A percentile compares a stretch with the other conserved stretches of the same genome.
These are phyloP conservation scores for Suillus decipiens DNA, from an alignment of 768 basidiomycete species.

Conservation along the genomic window DNA sequence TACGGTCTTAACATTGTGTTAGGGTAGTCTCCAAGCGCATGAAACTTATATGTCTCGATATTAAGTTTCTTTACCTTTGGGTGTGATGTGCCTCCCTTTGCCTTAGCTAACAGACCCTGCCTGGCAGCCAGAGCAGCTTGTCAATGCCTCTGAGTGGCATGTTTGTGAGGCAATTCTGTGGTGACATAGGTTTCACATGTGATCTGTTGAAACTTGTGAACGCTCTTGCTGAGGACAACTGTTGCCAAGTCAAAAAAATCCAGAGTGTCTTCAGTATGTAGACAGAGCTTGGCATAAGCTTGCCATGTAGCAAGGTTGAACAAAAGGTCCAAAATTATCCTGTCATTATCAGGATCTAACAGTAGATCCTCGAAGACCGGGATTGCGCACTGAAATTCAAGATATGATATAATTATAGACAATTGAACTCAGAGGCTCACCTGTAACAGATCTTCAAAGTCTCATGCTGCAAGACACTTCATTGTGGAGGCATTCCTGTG, in stretches of 20 bases:
- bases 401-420: too few relatives aligned
- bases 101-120: not conserved
- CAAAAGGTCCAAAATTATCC: slow-evolving; percentile 24
- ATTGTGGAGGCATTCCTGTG: too few relatives aligned
- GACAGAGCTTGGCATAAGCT: slow-evolving; percentile 34
- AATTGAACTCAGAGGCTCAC: too few relatives aligned
- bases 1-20: too few relatives aligned
- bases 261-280: slow-evolving; percentile 30
- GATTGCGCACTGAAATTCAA: slow-evolving; percentile 30
- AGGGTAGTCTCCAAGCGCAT: not conserved
- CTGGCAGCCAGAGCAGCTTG: slow-evolving; percentile 3
- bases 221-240: slow-evolving; percentile 19
- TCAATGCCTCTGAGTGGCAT: slow-evolving; percentile 23
- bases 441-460: too few relatives aligned
- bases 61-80: slow-evolving; percentile 7
- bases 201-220: slow-evolving; percentile 24
- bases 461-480: too few relatives aligned
- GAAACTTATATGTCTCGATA: not conserved
- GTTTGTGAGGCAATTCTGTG: slow-evolving; percentile 30
- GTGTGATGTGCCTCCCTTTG: not conserved
- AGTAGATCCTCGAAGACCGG: slow-evolving; percentile 41
- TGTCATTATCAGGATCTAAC: slow-evolving; percentile 15
- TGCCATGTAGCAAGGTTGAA: slow-evolving; percentile 36
- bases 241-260: slow-evolving; percentile 23
- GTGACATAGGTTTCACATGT: slow-evolving; percentile 29